Evolutionary conservation across 139 green algal genomes (phyloP).

Genomic region (Picochlorum sp.): DNA sequence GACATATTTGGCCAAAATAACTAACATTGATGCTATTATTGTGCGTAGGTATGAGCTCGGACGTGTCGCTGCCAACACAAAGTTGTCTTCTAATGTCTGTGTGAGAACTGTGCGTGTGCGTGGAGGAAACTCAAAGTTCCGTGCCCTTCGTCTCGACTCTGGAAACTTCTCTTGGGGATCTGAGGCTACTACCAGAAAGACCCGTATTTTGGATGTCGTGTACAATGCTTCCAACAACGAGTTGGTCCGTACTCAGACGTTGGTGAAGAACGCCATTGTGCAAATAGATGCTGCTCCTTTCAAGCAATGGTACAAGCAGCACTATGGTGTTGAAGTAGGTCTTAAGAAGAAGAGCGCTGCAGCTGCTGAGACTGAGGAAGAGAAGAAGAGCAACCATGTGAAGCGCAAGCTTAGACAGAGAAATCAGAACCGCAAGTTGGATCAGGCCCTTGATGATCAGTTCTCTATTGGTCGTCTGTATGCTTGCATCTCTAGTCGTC

Average conservation of each 20-base stretch:
- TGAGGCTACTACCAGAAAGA: constrained; percentile 86
- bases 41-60: constrained; percentile 90
- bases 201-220: constrained; percentile 88
- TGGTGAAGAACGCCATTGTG: constrained; percentile 97
- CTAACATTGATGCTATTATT: background rate
- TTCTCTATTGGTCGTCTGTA: constrained; percentile 83
- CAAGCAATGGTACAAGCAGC: constrained; percentile 88
- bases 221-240: constrained; percentile 99
- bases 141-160: constrained; percentile 89
- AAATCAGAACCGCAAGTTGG: constrained; percentile 40
- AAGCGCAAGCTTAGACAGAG: constrained; percentile 78
- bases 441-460: constrained; percentile 81
- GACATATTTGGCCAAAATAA: background rate
- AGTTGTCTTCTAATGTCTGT: constrained; percentile 84
- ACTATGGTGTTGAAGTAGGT: constrained; percentile 94
- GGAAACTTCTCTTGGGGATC: constrained; percentile 95
- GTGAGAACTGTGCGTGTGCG: constrained; percentile 84
- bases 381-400: constrained; percentile 65
- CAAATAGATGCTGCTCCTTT: constrained; percentile 92
- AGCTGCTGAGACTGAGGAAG: constrained; percentile 10
- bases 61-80: constrained; percentile 89
- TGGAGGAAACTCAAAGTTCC: constrained; percentile 97
- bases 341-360: constrained; percentile 41
- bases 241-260: constrained; percentile 94
- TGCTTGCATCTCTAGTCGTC: constrained; percentile 38